Percentiles rank a stretch among this genome's conserved stretches.
phyloP scores from a whole-genome alignment of 352 stramenopile species.

The Albugo laibachii region DNA sequence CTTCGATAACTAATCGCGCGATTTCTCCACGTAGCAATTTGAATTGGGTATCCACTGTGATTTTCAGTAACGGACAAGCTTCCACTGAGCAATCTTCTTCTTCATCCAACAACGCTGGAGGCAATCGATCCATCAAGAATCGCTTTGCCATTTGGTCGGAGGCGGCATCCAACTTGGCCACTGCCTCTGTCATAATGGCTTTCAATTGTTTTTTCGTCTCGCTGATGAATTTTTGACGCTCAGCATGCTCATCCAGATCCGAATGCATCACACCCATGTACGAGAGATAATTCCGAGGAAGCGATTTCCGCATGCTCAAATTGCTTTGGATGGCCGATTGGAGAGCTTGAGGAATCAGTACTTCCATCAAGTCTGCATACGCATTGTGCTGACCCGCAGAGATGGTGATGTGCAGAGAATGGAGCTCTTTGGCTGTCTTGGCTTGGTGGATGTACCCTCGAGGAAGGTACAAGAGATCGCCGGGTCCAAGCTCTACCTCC shows the following conservation, averaged over 20 bases:
- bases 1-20: constrained; percentile 49
- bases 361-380: constrained; percentile 51
- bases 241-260: constrained; percentile 24
- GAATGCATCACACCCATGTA: constrained; percentile 82
- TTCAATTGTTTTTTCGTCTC: constrained; percentile 39
- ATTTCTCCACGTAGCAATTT: constrained; percentile 48
- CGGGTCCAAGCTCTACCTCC: constrained; percentile 61
- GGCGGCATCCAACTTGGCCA: constrained; percentile 48
- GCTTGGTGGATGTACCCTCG: constrained; percentile 81
- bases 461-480: constrained; percentile 83
- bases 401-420: constrained; percentile 81
- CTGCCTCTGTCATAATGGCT: constrained; percentile 30
- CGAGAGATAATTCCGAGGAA: constrained; percentile 71
- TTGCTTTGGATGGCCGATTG: constrained; percentile 31
- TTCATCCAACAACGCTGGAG: constrained; percentile 42
- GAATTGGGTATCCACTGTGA: constrained; percentile 58
- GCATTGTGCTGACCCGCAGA: constrained; percentile 76
- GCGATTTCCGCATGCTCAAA: constrained; percentile 36
- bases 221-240: constrained; percentile 23
- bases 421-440: constrained; percentile 20
- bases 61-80: constrained; percentile 55
- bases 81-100: constrained; percentile 67
- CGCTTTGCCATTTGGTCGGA: constrained; percentile 70
- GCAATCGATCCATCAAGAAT: constrained; percentile 62
- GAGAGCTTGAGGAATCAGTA: constrained; percentile 38